These are phyloP conservation scores for Tolypocladium guangdongense DNA, from an alignment of 2,329 filamentous ascomycete genomes.

Conservation along the genomic window DNA sequence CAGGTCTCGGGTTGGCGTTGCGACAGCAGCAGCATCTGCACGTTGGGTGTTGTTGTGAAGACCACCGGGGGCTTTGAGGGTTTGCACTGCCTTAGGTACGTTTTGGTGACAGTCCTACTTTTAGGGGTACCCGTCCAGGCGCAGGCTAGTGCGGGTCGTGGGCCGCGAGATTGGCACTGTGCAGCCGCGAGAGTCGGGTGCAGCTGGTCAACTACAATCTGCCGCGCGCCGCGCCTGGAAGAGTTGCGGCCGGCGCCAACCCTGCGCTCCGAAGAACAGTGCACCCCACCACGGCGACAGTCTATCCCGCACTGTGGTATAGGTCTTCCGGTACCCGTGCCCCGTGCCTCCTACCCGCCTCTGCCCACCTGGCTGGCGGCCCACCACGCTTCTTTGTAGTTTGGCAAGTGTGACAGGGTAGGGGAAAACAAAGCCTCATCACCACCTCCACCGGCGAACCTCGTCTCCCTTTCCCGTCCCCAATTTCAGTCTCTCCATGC, in stretches of 20 bases:
- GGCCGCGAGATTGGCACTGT: background rate
- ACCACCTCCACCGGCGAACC: slow-evolving; percentile 17
- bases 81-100: too few species aligned
- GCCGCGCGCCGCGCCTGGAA: background rate
- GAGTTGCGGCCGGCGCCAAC: background rate
- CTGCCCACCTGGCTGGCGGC: slow-evolving; percentile 5
- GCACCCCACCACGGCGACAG: background rate
- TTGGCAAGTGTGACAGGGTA: slow-evolving; percentile 22
- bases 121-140: background rate
- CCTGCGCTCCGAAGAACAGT: too few species aligned
- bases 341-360: slow-evolving; percentile 2
- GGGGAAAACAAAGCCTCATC: slow-evolving; percentile 32
- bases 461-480: slow-evolving; percentile 12
- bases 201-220: background rate
- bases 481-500: slow-evolving; percentile 17
- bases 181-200: background rate
- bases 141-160: background rate
- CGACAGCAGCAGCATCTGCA: background rate
- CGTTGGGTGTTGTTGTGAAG: background rate
- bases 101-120: background rate
- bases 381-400: slow-evolving; percentile 17
- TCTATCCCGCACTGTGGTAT: background rate
- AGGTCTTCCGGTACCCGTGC: background rate
- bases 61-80: too few species aligned
- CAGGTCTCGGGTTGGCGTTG: background rate